Evolutionary conservation across 83 land plant species (phyloP).

Genomic region (Thuja plicata): DNA sequence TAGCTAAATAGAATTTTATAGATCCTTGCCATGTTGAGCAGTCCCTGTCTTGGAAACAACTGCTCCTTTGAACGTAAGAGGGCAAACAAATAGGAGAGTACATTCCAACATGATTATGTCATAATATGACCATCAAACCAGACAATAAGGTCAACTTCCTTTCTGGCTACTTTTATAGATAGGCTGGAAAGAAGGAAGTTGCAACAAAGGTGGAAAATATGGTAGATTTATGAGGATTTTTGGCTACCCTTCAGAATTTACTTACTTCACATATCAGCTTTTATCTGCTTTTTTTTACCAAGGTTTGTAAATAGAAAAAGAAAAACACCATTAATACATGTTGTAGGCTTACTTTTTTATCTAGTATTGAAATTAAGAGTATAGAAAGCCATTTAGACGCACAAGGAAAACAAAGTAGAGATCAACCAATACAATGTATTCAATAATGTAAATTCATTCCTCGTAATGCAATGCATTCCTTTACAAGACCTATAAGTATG

Average conservation of each 20-base stretch:
- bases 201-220: not conserved
- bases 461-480: not conserved
- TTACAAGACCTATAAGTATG: not conserved
- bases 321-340: not conserved
- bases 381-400: not conserved
- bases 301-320: not conserved
- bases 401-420: constrained; percentile 1
- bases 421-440: not conserved
- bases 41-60: not conserved
- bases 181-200: not conserved
- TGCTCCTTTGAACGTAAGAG: not conserved
- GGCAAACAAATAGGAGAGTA: not conserved
- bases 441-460: not conserved
- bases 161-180: not conserved
- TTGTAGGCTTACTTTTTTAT: not conserved
- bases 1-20: not conserved
- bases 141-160: not conserved
- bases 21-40: not conserved
- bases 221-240: not conserved
- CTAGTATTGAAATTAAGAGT: not conserved
- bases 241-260: not conserved
- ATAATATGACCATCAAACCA: not conserved
- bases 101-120: not conserved
- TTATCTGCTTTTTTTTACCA: not conserved
- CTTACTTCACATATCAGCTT: not conserved